Percentiles rank a stretch among this genome's conserved stretches.
phyloP scores from a whole-genome alignment of 2,329 filamentous ascomycete genomes.

The Daldinia sp. region DNA sequence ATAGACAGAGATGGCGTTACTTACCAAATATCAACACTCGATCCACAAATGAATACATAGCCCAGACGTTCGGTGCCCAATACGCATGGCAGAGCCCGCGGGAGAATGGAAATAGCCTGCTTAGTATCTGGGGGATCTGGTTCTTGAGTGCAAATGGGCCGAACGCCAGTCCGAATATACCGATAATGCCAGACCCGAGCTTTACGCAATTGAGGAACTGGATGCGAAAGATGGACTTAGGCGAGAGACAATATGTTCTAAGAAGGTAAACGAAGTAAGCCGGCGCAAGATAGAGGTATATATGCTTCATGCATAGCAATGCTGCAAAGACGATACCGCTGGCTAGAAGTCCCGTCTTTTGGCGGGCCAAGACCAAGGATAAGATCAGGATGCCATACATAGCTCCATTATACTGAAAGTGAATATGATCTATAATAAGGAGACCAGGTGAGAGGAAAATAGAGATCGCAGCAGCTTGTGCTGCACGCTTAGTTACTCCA shows the following conservation, averaged over 20 bases:
- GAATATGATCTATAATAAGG: constrained; percentile 96
- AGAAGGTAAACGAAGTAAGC: constrained; percentile 96
- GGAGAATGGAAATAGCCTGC: constrained; percentile 91
- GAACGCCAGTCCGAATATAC: constrained; percentile 83
- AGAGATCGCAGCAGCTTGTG: constrained; percentile 88
- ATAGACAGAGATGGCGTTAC: constrained; percentile 49
- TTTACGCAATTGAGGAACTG: constrained; percentile 85
- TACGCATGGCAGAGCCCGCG: constrained; percentile 96
- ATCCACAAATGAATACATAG: constrained; percentile 93
- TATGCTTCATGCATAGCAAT: constrained; percentile 95
- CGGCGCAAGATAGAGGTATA: constrained; percentile 95
- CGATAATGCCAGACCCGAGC: constrained; percentile 77
- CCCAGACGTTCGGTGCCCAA: constrained; percentile 98
- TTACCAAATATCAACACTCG: constrained; percentile 83
- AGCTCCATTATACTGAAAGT: constrained; percentile 98
- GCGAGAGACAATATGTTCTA: constrained; percentile 87
- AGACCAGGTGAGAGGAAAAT: constrained; percentile 92
- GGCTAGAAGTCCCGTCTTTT: constrained; percentile 77
- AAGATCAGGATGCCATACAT: constrained; percentile 91
- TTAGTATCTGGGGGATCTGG: constrained; percentile 86
- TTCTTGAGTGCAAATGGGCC: constrained; percentile 86
- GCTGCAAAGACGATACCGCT: constrained; percentile 88
- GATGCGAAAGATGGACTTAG: constrained; percentile 80
- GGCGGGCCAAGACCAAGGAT: constrained; percentile 85
- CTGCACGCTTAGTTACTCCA: constrained; percentile 74